phyloP scores from a whole-genome alignment of 805 yeast genomes.

The Starmerella asiatica region DNA sequence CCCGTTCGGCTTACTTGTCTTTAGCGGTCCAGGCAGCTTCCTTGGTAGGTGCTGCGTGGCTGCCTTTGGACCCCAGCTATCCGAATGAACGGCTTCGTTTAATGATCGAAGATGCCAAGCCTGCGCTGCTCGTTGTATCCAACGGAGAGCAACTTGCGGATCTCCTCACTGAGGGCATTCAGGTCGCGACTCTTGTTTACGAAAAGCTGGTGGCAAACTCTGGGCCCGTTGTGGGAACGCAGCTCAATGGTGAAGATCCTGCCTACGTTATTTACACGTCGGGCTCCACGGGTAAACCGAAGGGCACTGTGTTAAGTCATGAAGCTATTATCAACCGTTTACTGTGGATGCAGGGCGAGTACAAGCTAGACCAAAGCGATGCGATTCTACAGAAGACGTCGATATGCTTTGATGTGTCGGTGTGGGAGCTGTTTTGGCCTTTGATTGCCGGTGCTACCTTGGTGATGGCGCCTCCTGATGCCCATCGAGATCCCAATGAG shows the following conservation, averaged over 20 bases:
- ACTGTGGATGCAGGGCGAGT: slow-evolving; percentile 13
- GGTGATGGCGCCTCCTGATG: slow-evolving; percentile 13
- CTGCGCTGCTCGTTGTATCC: slow-evolving; percentile 3
- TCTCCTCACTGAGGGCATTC: neutral
- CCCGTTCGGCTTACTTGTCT: slow-evolving; percentile 7
- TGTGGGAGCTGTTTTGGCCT: slow-evolving; percentile 16
- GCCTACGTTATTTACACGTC: slow-evolving; percentile 77
- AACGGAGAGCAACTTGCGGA: neutral
- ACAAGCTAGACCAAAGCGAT: slow-evolving; percentile 1
- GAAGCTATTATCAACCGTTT: slow-evolving; percentile 11
- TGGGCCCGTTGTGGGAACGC: slow-evolving; percentile 8
- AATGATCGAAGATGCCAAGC: slow-evolving; percentile 13
- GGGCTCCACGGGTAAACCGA: slow-evolving; percentile 73
- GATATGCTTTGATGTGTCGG: slow-evolving; percentile 14
- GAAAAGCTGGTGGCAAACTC: neutral
- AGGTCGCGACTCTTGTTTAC: neutral
- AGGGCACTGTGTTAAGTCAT: slow-evolving; percentile 51
- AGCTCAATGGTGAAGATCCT: slow-evolving; percentile 42
- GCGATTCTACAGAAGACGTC: slow-evolving; percentile 13
- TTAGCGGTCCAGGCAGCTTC: slow-evolving; percentile 9
- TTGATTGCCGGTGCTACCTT: slow-evolving; percentile 10
- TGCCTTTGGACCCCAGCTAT: slow-evolving; percentile 11
- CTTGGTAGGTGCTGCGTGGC: slow-evolving; percentile 7
- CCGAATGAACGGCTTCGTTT: slow-evolving; percentile 7
- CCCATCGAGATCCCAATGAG: slow-evolving; percentile 10